Percentiles rank a stretch among this genome's conserved stretches.
Evolutionary conservation across 2,329 filamentous ascomycete genomes (phyloP).

Genomic region (Pochonia chlamydosporia): DNA sequence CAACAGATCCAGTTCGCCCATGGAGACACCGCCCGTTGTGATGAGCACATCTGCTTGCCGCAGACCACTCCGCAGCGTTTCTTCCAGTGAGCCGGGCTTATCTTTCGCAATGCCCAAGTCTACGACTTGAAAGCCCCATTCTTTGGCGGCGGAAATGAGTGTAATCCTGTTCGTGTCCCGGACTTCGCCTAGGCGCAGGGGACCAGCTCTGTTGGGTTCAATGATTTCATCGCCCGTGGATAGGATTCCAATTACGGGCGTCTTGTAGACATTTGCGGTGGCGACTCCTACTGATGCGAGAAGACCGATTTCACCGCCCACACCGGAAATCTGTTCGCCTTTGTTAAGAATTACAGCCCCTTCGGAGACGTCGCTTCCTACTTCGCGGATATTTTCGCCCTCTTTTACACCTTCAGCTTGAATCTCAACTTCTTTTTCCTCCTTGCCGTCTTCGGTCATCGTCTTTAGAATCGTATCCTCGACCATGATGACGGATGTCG

Average conservation of each 20-base stretch:
- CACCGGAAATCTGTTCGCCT: constrained; percentile 76
- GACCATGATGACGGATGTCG: constrained; percentile 86
- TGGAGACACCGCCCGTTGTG: constrained; percentile 90
- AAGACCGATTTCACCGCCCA: constrained; percentile 87
- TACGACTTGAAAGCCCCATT: constrained; percentile 70
- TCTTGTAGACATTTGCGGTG: constrained; percentile 66
- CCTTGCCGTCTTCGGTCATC: constrained; percentile 70
- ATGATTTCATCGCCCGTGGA: constrained; percentile 96
- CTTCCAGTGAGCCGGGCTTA: constrained; percentile 66
- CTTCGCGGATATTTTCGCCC: constrained; percentile 84
- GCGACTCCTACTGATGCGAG: constrained; percentile 76
- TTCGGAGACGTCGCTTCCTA: constrained; percentile 77
- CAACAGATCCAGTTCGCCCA: constrained; percentile 94
- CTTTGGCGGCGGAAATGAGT: constrained; percentile 68
- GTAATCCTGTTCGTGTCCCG: constrained; percentile 90
- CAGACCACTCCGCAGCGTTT: constrained; percentile 68
- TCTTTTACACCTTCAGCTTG: constrained; percentile 67
- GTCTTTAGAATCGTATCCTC: constrained; percentile 80
- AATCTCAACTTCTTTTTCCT: constrained; percentile 86
- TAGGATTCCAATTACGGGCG: constrained; percentile 76
- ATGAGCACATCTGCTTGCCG: constrained; percentile 74
- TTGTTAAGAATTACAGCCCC: constrained; percentile 65
- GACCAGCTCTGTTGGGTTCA: constrained; percentile 57
- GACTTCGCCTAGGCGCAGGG: constrained; percentile 73
- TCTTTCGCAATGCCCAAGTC: constrained; percentile 85